Evolutionary conservation across 352 stramenopile genomes (phyloP).

Genomic region (Globisporangium okanoganense): DNA sequence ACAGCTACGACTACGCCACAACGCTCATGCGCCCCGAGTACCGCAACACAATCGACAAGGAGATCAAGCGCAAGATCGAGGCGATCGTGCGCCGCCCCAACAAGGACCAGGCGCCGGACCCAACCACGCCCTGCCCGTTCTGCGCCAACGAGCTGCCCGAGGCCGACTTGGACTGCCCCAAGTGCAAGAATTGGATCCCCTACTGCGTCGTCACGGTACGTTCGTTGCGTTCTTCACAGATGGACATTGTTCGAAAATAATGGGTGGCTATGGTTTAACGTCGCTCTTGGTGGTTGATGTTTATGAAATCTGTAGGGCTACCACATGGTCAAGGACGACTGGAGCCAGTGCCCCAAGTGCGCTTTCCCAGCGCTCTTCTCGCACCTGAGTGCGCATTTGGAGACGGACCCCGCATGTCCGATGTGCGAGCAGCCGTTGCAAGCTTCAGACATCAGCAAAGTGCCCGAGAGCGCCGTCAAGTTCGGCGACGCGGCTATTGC

Average conservation of each 20-base stretch:
- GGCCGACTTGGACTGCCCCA: constrained; percentile 87
- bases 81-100: constrained; percentile 91
- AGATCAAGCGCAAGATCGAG: constrained; percentile 94
- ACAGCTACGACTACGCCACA: constrained; percentile 91
- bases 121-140: constrained; percentile 81
- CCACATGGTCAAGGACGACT: constrained; percentile 94
- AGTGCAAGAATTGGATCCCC: constrained; percentile 91
- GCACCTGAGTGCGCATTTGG: constrained; percentile 81
- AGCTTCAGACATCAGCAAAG: constrained; percentile 22
- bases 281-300: background rate
- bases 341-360: constrained; percentile 87
- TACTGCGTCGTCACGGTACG: constrained; percentile 91
- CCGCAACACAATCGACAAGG: constrained; percentile 83
- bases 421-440: constrained; percentile 71
- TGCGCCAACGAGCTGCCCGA: constrained; percentile 71
- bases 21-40: constrained; percentile 90
- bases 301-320: constrained; percentile 51
- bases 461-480: constrained; percentile 44
- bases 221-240: constrained; percentile 12
- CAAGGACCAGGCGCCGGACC: constrained; percentile 77
- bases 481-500: constrained; percentile 20
- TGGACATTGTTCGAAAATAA: background rate
- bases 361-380: constrained; percentile 88
- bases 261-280: background rate
- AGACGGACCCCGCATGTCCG: constrained; percentile 59